phyloP scores from a whole-genome alignment of 495 filamentous ascomycete genomes.

The Oidiodendron maius region DNA sequence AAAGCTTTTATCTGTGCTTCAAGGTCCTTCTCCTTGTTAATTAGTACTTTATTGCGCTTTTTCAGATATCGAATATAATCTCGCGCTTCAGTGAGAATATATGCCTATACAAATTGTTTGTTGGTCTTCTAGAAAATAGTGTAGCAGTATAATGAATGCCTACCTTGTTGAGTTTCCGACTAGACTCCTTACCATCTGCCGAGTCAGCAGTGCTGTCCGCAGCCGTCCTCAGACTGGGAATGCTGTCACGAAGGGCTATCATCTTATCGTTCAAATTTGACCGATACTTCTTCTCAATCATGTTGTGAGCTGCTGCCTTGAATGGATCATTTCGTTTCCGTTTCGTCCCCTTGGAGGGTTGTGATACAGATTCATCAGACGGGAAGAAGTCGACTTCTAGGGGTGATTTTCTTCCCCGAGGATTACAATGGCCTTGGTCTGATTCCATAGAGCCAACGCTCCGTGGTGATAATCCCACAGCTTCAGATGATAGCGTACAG shows the following conservation, averaged over 20 bases:
- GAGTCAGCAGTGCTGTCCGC: slow-evolving; percentile 65
- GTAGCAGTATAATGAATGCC: slow-evolving; percentile 22
- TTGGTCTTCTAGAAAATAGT: neutral
- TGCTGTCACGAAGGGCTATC: slow-evolving; percentile 77
- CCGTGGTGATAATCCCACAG: too few species aligned
- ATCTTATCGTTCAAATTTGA: slow-evolving; percentile 98
- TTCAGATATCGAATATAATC: slow-evolving; percentile 94
- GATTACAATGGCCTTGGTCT: too few species aligned
- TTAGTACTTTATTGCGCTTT: slow-evolving; percentile 72
- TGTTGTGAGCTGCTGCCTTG: slow-evolving; percentile 98
- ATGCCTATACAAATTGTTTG: too few species aligned
- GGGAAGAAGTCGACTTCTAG: too few species aligned
- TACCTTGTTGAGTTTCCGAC: slow-evolving; percentile 92
- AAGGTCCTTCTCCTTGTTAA: slow-evolving; percentile 72
- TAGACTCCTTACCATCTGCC: slow-evolving; percentile 66
- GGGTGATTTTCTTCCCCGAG: too few species aligned
- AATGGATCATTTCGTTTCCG: too few species aligned
- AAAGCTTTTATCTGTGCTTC: slow-evolving; percentile 63
- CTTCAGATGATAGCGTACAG: too few species aligned
- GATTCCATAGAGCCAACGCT: too few species aligned
- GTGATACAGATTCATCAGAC: too few species aligned
- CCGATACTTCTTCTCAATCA: slow-evolving; percentile 95
- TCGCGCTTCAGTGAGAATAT: slow-evolving; percentile 81
- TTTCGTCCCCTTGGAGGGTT: too few species aligned
- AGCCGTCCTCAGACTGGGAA: slow-evolving; percentile 75